These are phyloP conservation scores for Ziziphus jujuba DNA, from an alignment of 306 rosid species.

Conservation along the genomic window DNA sequence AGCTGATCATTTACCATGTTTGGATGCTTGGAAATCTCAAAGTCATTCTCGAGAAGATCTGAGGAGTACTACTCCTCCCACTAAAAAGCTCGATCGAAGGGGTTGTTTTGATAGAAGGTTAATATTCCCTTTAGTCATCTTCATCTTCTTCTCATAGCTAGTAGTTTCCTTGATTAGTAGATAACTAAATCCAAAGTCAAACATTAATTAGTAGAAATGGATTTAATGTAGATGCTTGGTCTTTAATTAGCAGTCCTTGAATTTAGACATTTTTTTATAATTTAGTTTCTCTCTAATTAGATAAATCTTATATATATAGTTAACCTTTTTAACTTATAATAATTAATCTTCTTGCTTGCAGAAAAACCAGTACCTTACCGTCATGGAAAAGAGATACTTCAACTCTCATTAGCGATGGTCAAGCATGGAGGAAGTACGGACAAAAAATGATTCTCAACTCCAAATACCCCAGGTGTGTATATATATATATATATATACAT, in stretches of 20 bases:
- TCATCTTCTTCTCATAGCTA: not conserved
- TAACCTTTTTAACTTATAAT: not conserved
- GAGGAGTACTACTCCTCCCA: slow-evolving; percentile 16
- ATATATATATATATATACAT: too few relatives aligned
- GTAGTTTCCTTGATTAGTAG: too few relatives aligned
- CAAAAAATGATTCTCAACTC: slow-evolving; percentile 45
- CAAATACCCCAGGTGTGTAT: slow-evolving; percentile 37
- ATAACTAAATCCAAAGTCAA: too few relatives aligned
- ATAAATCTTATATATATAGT: not conserved
- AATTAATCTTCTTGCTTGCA: slow-evolving; percentile 19
- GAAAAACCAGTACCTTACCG: slow-evolving; percentile 32
- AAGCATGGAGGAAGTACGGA: slow-evolving; percentile 75
- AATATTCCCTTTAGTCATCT: too few relatives aligned
- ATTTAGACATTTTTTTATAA: too few relatives aligned
- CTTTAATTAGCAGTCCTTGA: too few relatives aligned
- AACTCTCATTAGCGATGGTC: slow-evolving; percentile 43
- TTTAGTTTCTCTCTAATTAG: too few relatives aligned
- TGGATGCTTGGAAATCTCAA: slow-evolving; percentile 26
- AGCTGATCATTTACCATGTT: slow-evolving; percentile 1
- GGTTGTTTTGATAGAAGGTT: slow-evolving; percentile 62
- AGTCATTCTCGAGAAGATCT: slow-evolving; percentile 39
- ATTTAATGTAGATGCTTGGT: too few relatives aligned
- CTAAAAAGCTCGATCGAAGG: slow-evolving; percentile 37
- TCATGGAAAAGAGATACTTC: slow-evolving; percentile 37
- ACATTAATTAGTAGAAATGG: too few relatives aligned